These are phyloP conservation scores for Sugiyamaella japonica DNA, from an alignment of 1,139 yeast genomes.

Conservation along the genomic window DNA sequence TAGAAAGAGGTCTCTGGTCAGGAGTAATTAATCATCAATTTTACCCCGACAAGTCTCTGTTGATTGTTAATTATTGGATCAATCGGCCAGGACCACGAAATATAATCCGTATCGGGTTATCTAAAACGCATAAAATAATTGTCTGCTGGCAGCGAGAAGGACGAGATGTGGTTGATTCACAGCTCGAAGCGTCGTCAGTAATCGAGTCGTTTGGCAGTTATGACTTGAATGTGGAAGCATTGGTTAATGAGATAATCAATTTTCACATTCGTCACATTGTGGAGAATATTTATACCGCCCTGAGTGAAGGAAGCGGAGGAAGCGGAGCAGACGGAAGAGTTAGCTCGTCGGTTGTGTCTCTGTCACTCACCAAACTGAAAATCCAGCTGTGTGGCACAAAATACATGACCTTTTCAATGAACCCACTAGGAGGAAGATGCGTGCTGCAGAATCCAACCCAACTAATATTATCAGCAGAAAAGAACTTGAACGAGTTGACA, in stretches of 20 bases:
- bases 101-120: slow-evolving; percentile 66
- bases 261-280: slow-evolving; percentile 36
- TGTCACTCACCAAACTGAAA: slow-evolving; percentile 23
- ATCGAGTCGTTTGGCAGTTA: slow-evolving; percentile 31
- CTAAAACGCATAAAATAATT: slow-evolving; percentile 50
- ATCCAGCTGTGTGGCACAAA: slow-evolving; percentile 18
- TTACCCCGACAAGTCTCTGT: slow-evolving; percentile 59
- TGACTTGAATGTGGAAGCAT: slow-evolving; percentile 34
- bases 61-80: slow-evolving; percentile 70
- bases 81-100: slow-evolving; percentile 47
- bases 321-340: too few relatives aligned
- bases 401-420: slow-evolving; percentile 36
- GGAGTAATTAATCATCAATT: slow-evolving; percentile 67
- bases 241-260: slow-evolving; percentile 34
- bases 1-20: slow-evolving; percentile 62
- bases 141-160: slow-evolving; percentile 72
- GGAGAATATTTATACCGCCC: slow-evolving; percentile 28
- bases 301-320: slow-evolving; percentile 18
- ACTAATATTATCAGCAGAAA: slow-evolving; percentile 36
- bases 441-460: slow-evolving; percentile 37
- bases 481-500: slow-evolving; percentile 35
- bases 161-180: slow-evolving; percentile 33
- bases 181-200: slow-evolving; percentile 14
- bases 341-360: slow-evolving; percentile 18
- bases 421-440: slow-evolving; percentile 38